Percentiles rank a stretch among this genome's conserved stretches.
Conservation (phyloP, 164 flowering plant genomes). For the Chimonanthus salicifolius region DNA sequence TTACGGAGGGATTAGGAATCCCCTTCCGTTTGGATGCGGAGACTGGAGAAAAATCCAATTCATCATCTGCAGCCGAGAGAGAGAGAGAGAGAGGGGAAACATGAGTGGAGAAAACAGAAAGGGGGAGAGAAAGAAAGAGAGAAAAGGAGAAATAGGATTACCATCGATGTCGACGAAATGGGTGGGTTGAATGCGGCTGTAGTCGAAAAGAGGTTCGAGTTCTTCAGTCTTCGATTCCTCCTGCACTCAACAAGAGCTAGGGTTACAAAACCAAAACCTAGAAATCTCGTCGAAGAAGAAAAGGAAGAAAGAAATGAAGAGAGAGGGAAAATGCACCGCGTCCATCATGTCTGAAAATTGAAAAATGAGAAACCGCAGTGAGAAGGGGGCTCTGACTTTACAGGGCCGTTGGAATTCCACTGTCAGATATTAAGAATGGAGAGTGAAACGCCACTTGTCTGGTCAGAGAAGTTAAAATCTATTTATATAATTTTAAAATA, state of each 20-base stretch:
- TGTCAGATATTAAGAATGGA: too few species aligned
- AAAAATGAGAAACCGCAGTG: too few species aligned
- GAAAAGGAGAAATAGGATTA: background rate
- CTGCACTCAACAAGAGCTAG: background rate
- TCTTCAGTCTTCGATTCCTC: slow-evolving; percentile 12
- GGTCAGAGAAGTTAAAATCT: too few species aligned
- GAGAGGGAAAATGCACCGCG: background rate
- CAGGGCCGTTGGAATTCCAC: too few species aligned
- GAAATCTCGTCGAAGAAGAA: background rate
- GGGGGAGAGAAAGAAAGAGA: background rate
- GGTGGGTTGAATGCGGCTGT: slow-evolving; percentile 18
- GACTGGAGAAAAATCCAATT: slow-evolving; percentile 1
- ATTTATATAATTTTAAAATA: too few species aligned
- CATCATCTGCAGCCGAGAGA: slow-evolving; percentile 8
- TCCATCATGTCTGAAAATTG: too few species aligned
- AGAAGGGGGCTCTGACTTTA: too few species aligned
- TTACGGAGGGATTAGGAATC: slow-evolving; percentile 1
- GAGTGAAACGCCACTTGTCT: too few species aligned
- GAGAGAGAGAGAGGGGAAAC: background rate
- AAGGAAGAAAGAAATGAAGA: background rate
- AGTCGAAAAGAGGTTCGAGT: slow-evolving; percentile 20
- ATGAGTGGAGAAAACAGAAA: background rate
- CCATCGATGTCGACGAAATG: slow-evolving; percentile 11
- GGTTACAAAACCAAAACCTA: background rate
- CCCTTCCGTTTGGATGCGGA: slow-evolving; percentile 6